These are phyloP conservation scores for Juncus effusus DNA, from an alignment of 176 grass and related monocot species.

Conservation along the genomic window DNA sequence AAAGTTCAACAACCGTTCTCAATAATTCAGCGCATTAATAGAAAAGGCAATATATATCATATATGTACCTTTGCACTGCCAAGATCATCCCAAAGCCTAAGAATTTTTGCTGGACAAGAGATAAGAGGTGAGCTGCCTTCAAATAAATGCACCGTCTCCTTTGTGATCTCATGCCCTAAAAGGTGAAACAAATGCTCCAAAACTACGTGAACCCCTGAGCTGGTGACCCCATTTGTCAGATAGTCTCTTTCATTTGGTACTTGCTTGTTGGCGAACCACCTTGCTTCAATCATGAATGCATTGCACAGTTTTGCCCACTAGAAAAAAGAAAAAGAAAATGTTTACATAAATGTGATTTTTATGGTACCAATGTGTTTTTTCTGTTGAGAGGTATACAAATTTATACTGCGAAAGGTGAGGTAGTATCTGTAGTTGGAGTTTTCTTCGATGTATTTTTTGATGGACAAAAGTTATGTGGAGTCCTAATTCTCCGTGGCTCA, in stretches of 20 bases:
- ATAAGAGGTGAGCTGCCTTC: conserved; percentile 15
- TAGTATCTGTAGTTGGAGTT: too few species aligned
- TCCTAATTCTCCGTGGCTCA: too few species aligned
- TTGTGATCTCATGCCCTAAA: conserved; percentile 30
- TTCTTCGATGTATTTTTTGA: neutral
- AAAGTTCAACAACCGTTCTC: too few species aligned
- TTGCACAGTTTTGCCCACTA: conserved; percentile 60
- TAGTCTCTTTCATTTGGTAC: conserved; percentile 38
- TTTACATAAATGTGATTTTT: neutral
- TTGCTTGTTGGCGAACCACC: conserved; percentile 40
- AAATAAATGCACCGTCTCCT: neutral
- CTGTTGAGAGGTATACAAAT: too few species aligned
- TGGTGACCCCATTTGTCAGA: conserved; percentile 40
- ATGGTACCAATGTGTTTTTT: neutral
- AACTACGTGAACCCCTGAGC: conserved; percentile 27
- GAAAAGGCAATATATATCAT: neutral
- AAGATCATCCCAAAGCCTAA: conserved; percentile 64
- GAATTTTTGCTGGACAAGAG: conserved; percentile 46
- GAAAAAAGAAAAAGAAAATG: neutral
- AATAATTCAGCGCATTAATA: too few species aligned
- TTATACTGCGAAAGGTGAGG: too few species aligned
- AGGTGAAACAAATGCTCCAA: conserved; percentile 22
- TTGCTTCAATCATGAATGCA: conserved; percentile 50
- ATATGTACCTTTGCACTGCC: conserved; percentile 47
- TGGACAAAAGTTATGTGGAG: neutral